These are phyloP conservation scores for Fusarium xylarioides DNA, from an alignment of 2,329 filamentous ascomycete genomes.

Conservation along the genomic window DNA sequence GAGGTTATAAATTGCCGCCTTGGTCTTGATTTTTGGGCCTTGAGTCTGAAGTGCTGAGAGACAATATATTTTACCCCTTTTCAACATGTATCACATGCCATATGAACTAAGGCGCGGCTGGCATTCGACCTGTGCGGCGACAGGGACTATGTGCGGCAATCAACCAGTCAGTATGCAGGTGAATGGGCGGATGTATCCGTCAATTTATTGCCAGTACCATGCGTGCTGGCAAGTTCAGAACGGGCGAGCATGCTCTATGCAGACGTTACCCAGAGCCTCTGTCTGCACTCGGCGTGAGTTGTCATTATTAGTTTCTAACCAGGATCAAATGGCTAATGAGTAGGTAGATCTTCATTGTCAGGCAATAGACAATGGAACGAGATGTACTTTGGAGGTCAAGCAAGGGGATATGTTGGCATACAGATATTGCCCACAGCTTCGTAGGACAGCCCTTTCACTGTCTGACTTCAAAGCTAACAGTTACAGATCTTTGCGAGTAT, in stretches of 20 bases:
- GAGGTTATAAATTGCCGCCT: not conserved
- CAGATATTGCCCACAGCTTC: constrained; percentile 41
- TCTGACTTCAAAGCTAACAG: not conserved
- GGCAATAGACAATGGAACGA: constrained; percentile 36
- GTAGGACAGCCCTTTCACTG: constrained; percentile 10
- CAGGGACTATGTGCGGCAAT: constrained; percentile 38
- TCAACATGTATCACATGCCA: constrained; percentile 3
- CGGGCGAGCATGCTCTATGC: constrained; percentile 29
- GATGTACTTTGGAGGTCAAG: constrained; percentile 36
- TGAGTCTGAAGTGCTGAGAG: not conserved
- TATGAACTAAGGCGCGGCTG: not conserved
- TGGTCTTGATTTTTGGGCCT: not conserved
- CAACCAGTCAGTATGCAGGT: constrained; percentile 16
- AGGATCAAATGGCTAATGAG: constrained; percentile 1
- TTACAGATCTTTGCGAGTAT: constrained; percentile 43
- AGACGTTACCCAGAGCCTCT: constrained; percentile 35
- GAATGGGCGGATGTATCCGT: constrained; percentile 23
- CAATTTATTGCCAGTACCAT: constrained; percentile 39
- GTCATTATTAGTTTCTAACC: not conserved
- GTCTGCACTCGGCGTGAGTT: constrained; percentile 41
- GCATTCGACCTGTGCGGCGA: constrained; percentile 30
- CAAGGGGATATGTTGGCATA: constrained; percentile 20
- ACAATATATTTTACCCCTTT: not conserved
- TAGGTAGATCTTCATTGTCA: constrained; percentile 35
- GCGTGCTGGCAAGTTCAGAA: constrained; percentile 39